Conservation (phyloP, 768 basidiomycete species). For the Rhizopogon rudus region DNA sequence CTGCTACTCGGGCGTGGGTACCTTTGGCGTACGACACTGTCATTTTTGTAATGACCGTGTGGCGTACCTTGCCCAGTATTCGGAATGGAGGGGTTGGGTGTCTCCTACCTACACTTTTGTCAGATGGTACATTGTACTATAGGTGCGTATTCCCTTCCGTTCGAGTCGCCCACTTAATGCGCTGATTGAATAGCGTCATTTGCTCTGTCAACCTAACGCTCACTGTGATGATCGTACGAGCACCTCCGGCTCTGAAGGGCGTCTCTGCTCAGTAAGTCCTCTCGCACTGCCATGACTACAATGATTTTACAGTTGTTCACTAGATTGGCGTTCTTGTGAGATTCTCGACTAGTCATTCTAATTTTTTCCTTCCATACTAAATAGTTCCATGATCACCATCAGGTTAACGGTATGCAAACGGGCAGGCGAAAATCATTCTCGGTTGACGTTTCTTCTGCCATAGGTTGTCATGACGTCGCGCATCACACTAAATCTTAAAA, state of each 20-base stretch:
- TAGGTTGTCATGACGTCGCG: constrained; percentile 1
- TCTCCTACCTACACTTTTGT: constrained; percentile 35
- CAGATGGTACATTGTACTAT: constrained; percentile 45
- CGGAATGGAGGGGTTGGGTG: constrained; percentile 23
- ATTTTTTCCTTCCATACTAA: constrained; percentile 28
- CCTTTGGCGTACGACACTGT: constrained; percentile 45
- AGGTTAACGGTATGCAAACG: background rate
- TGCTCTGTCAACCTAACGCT: constrained; percentile 39
- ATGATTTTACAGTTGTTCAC: background rate
- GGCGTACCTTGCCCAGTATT: constrained; percentile 33
- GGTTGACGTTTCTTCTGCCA: background rate
- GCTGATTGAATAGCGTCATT: constrained; percentile 31
- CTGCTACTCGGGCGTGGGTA: constrained; percentile 33
- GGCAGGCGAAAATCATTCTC: background rate
- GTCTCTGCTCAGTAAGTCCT: constrained; percentile 41
- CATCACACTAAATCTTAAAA: background rate
- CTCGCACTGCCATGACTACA: background rate
- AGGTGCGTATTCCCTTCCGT: constrained; percentile 20
- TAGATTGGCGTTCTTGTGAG: background rate
- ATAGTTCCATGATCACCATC: constrained; percentile 28
- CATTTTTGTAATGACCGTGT: constrained; percentile 34
- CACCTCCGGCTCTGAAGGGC: constrained; percentile 41
- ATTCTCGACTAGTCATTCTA: background rate
- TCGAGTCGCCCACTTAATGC: background rate
- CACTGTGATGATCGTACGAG: constrained; percentile 41